These are phyloP conservation scores for Ceratocystis cacaofunesta DNA, from an alignment of 2,329 filamentous ascomycete genomes.

Conservation along the genomic window DNA sequence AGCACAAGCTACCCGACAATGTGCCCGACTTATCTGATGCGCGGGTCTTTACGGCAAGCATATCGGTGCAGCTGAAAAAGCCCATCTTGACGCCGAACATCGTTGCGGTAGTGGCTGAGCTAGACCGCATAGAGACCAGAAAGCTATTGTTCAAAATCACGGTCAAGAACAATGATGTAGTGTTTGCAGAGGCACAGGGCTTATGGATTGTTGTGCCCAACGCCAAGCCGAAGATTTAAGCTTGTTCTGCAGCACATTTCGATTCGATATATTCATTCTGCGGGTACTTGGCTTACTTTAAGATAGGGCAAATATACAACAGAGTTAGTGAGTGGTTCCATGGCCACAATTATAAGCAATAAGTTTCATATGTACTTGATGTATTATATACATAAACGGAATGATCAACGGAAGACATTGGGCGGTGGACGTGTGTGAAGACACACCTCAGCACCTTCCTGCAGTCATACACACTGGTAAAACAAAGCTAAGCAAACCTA, in stretches of 20 bases:
- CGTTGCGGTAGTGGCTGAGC: conserved; percentile 18
- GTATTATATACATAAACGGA: not conserved
- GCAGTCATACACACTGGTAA: not conserved
- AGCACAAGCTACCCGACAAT: conserved; percentile 14
- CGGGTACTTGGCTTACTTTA: no score
- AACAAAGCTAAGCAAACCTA: not conserved
- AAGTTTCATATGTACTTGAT: not conserved
- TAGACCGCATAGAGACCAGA: conserved; percentile 17
- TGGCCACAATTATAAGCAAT: not conserved
- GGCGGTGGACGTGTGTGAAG: not conserved
- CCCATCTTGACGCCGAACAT: conserved; percentile 18
- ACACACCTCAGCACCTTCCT: not conserved
- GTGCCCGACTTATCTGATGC: conserved; percentile 9
- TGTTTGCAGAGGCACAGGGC: conserved; percentile 9
- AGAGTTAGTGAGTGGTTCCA: not conserved
- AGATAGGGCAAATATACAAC: no score
- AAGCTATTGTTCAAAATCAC: conserved; percentile 18
- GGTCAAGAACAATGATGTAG: conserved; percentile 11
- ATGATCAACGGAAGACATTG: not conserved
- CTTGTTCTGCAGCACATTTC: not conserved
- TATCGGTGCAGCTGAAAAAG: conserved; percentile 18
- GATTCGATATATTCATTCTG: not conserved
- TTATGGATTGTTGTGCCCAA: conserved; percentile 10
- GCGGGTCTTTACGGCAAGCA: conserved; percentile 17
- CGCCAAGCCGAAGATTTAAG: conserved; percentile 7